Evolutionary conservation across 768 basidiomycete genomes (phyloP).

Genomic region (Rhodosporidiobolus sp.): DNA sequence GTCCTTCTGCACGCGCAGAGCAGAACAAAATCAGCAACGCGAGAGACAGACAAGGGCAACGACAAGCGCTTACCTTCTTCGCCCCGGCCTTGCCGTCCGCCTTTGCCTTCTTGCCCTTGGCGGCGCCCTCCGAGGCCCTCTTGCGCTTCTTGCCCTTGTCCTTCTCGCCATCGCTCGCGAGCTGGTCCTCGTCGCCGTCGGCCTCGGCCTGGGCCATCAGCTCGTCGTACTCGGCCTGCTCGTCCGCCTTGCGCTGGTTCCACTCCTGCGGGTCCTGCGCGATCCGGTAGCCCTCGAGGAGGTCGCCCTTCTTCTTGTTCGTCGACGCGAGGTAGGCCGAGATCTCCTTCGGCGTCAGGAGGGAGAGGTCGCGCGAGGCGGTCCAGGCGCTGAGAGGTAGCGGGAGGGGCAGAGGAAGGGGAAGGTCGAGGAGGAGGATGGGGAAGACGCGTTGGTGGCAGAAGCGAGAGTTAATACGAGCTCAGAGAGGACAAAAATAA

Average conservation of each 20-base stretch:
- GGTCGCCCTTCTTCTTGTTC: constrained; percentile 66
- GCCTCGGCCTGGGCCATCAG: constrained; percentile 53
- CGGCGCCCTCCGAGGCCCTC: neutral
- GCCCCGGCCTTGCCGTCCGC: constrained; percentile 55
- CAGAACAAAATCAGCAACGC: constrained; percentile 5
- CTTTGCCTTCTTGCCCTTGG: constrained; percentile 47
- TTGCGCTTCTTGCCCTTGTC: constrained; percentile 49
- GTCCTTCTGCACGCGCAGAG: constrained; percentile 45
- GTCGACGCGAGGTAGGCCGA: constrained; percentile 72
- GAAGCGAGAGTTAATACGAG: neutral
- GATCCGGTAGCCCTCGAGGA: constrained; percentile 65
- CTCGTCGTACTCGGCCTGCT: constrained; percentile 61
- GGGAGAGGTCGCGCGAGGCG: constrained; percentile 72
- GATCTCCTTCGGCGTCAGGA: constrained; percentile 74
- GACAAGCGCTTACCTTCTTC: constrained; percentile 37
- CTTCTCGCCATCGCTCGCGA: constrained; percentile 13
- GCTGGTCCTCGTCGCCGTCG: constrained; percentile 23
- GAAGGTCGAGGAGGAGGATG: neutral
- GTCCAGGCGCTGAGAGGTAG: constrained; percentile 69
- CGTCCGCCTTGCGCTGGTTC: constrained; percentile 52
- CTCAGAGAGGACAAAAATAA: constrained; percentile 26
- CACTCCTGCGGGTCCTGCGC: constrained; percentile 69
- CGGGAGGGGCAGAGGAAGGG: neutral
- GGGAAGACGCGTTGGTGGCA: neutral
- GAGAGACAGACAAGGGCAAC: constrained; percentile 48